Conservation (phyloP, 345 rosid species). For the Brassica carinata region DNA sequence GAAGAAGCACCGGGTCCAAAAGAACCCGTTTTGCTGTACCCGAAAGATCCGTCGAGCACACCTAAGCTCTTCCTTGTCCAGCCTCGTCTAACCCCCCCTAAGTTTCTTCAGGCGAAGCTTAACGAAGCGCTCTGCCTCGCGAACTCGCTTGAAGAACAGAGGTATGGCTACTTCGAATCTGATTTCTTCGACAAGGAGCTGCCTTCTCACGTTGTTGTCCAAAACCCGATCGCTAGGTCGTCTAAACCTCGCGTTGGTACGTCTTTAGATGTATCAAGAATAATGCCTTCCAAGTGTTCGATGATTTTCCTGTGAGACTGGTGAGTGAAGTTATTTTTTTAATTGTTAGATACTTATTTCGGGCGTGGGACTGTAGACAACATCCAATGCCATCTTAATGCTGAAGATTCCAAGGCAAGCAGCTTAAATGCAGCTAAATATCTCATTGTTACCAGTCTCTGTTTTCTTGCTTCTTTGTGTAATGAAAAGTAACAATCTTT, state of each 20-base stretch:
- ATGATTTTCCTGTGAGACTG: slow-evolving; percentile 21
- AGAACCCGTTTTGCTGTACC: slow-evolving; percentile 46
- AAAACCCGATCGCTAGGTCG: slow-evolving; percentile 71
- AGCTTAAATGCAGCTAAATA: slow-evolving; percentile 35
- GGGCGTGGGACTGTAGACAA: slow-evolving; percentile 78
- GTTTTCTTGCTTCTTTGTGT: not conserved
- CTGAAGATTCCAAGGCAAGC: slow-evolving; percentile 72
- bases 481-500: slow-evolving; percentile 22
- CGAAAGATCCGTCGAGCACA: slow-evolving; percentile 65
- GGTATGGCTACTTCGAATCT: slow-evolving; percentile 70
- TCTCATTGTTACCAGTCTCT: not conserved
- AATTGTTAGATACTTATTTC: slow-evolving; percentile 64
- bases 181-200: slow-evolving; percentile 72
- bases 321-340: slow-evolving; percentile 16
- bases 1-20: slow-evolving; percentile 15
- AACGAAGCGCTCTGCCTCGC: slow-evolving; percentile 89
- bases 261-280: slow-evolving; percentile 11
- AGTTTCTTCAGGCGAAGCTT: slow-evolving; percentile 77
- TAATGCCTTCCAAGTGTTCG: slow-evolving; percentile 27
- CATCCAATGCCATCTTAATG: slow-evolving; percentile 63
- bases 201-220: slow-evolving; percentile 82
- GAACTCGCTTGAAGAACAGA: slow-evolving; percentile 90
- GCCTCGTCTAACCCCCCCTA: slow-evolving; percentile 75
- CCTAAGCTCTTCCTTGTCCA: slow-evolving; percentile 87
- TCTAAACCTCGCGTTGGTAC: slow-evolving; percentile 71